Percentiles rank a stretch among this genome's conserved stretches.
phyloP scores from a whole-genome alignment of 1,284 basidiomycete species.

The Entoloma clypeatum region DNA sequence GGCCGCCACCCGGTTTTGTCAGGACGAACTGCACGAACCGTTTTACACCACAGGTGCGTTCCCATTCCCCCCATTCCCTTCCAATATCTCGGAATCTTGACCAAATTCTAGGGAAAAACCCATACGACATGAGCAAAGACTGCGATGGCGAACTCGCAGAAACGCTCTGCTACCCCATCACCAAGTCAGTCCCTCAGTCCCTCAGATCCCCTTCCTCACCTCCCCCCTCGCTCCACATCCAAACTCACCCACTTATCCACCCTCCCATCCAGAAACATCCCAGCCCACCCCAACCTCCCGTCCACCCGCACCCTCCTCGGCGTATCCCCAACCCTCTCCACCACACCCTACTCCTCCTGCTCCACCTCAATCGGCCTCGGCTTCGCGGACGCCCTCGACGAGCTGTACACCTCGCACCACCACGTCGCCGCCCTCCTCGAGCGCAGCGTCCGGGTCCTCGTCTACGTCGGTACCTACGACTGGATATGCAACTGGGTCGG shows the following conservation, averaged over 20 bases:
- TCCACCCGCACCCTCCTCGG: slow-evolving; percentile 54
- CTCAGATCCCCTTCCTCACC: neutral
- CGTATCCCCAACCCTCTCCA: slow-evolving; percentile 44
- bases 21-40: slow-evolving; percentile 27
- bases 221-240: neutral
- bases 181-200: slow-evolving; percentile 31
- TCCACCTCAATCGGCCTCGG: slow-evolving; percentile 39
- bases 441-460: slow-evolving; percentile 65
- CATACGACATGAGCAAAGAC: slow-evolving; percentile 60
- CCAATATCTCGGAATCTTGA: neutral
- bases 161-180: slow-evolving; percentile 47
- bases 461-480: slow-evolving; percentile 73
- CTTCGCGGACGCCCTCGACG: no score
- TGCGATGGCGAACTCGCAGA: slow-evolving; percentile 44
- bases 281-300: slow-evolving; percentile 52
- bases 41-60: slow-evolving; percentile 34
- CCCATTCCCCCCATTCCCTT: neutral
- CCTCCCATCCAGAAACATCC: slow-evolving; percentile 38
- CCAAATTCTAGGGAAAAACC: slow-evolving; percentile 41
- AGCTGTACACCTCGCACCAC: slow-evolving; percentile 36
- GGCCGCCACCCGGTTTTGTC: slow-evolving; percentile 50
- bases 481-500: slow-evolving; percentile 78
- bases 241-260: slow-evolving; percentile 2
- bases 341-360: slow-evolving; percentile 40
- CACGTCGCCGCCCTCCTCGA: slow-evolving; percentile 74